Conservation (phyloP, 345 rosid species). For the Aegle marmelos region DNA sequence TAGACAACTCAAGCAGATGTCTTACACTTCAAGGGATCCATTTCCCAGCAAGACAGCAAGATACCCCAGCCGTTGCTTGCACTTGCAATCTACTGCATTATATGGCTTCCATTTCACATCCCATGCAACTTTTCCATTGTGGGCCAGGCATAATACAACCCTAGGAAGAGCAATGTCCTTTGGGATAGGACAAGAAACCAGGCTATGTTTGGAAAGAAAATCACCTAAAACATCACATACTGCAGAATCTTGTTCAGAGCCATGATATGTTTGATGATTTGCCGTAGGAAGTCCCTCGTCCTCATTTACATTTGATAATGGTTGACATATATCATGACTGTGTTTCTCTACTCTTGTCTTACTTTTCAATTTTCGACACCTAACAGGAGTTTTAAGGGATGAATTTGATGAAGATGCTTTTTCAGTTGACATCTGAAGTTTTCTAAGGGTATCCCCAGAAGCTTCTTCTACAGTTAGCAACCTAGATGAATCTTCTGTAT, state of each 20-base stretch:
- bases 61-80: slow-evolving; percentile 73
- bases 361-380: slow-evolving; percentile 30
- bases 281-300: slow-evolving; percentile 22
- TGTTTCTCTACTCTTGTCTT: slow-evolving; percentile 14
- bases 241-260: slow-evolving; percentile 23
- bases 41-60: slow-evolving; percentile 90
- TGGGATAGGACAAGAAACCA: slow-evolving; percentile 29
- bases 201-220: slow-evolving; percentile 15
- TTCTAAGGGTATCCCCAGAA: slow-evolving; percentile 21
- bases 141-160: slow-evolving; percentile 77
- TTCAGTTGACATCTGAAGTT: slow-evolving; percentile 19
- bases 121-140: slow-evolving; percentile 91
- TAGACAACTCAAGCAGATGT: slow-evolving; percentile 17
- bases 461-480: slow-evolving; percentile 30
- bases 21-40: slow-evolving; percentile 96
- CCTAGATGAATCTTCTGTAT: slow-evolving; percentile 42
- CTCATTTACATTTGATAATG: slow-evolving; percentile 21
- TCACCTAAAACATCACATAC: slow-evolving; percentile 20
- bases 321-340: slow-evolving; percentile 15
- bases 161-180: slow-evolving; percentile 64
- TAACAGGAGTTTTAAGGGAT: slow-evolving; percentile 23
- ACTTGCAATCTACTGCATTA: slow-evolving; percentile 33
- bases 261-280: slow-evolving; percentile 24
- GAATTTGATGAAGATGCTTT: slow-evolving; percentile 27
- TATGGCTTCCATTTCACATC: slow-evolving; percentile 87